These are phyloP conservation scores for Nothophaeocryptopus gaeumannii DNA, from an alignment of 2,329 filamentous ascomycete genomes.

Conservation along the genomic window DNA sequence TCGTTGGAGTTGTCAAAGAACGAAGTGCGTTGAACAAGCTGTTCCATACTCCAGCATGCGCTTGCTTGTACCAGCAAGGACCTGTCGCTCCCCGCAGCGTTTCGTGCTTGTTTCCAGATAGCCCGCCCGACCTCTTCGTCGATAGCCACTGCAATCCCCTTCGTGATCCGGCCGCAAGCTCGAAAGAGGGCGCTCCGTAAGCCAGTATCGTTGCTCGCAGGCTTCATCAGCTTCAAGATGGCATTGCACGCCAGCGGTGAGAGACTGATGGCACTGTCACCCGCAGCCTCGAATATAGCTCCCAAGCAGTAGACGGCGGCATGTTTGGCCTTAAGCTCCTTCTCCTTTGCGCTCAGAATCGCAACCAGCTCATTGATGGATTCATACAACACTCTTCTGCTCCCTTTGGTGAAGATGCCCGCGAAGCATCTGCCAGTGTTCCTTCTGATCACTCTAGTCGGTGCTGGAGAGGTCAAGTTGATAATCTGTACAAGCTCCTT, in stretches of 20 bases:
- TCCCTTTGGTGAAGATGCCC: slow-evolving; percentile 77
- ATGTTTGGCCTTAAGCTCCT: slow-evolving; percentile 76
- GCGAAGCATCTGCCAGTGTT: slow-evolving; percentile 82
- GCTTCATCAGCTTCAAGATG: slow-evolving; percentile 76
- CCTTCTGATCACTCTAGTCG: slow-evolving; percentile 84
- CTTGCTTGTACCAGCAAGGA: slow-evolving; percentile 74
- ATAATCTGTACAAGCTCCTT: slow-evolving; percentile 93
- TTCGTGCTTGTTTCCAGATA: slow-evolving; percentile 87
- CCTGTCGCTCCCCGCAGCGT: slow-evolving; percentile 74
- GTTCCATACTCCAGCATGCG: slow-evolving; percentile 75
- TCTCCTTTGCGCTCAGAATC: slow-evolving; percentile 75
- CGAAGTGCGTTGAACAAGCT: slow-evolving; percentile 66
- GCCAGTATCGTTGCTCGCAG: slow-evolving; percentile 74
- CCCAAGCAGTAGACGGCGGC: slow-evolving; percentile 84
- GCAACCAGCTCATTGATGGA: slow-evolving; percentile 83
- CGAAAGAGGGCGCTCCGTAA: slow-evolving; percentile 74
- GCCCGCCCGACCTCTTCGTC: slow-evolving; percentile 86
- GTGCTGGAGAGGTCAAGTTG: slow-evolving; percentile 73
- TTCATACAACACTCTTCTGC: slow-evolving; percentile 89
- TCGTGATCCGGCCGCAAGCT: slow-evolving; percentile 71
- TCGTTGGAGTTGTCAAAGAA: slow-evolving; percentile 88
- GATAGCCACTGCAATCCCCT: slow-evolving; percentile 70
- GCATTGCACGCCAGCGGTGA: slow-evolving; percentile 71
- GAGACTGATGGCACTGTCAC: slow-evolving; percentile 84
- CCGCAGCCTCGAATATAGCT: slow-evolving; percentile 84